These are phyloP conservation scores for Grammothele lineata DNA, from an alignment of 768 basidiomycete species.

Conservation along the genomic window DNA sequence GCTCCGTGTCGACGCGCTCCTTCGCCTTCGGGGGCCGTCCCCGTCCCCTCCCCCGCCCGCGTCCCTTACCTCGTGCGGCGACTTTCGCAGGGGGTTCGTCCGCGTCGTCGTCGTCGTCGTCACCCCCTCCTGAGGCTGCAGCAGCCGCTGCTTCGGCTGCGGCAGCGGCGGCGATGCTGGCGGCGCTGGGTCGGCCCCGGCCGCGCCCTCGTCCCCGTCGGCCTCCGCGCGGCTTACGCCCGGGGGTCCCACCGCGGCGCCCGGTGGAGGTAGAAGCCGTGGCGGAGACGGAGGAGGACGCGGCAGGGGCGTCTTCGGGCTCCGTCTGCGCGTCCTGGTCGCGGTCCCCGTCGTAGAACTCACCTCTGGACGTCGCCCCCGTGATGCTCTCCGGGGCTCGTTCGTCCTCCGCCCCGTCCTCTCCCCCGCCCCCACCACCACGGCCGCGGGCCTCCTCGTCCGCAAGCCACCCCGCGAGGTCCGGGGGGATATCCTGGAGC, in stretches of 20 bases:
- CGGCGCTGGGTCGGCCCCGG: slow-evolving; percentile 16
- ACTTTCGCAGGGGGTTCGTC: no score
- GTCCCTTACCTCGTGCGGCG: slow-evolving; percentile 26
- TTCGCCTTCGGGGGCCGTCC: slow-evolving; percentile 13
- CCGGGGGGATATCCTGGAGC: slow-evolving; percentile 95
- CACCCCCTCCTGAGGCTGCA: no score
- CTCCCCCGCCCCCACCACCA: slow-evolving; percentile 15
- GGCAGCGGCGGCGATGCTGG: slow-evolving; percentile 11
- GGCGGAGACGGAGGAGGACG: slow-evolving; percentile 28
- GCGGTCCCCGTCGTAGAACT: slow-evolving; percentile 70
- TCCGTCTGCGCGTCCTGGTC: slow-evolving; percentile 52
- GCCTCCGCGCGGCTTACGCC: slow-evolving; percentile 19
- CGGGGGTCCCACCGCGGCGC: not conserved
- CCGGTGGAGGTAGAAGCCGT: slow-evolving; percentile 8
- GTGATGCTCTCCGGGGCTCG: no score
- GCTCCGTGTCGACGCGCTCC: not conserved
- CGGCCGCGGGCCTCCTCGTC: slow-evolving; percentile 63
- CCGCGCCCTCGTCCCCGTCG: slow-evolving; percentile 30
- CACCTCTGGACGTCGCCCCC: slow-evolving; percentile 55
- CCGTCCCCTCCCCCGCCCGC: slow-evolving; percentile 23
- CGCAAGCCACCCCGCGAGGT: slow-evolving; percentile 71
- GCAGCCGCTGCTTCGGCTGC: no score
- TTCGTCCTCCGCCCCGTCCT: slow-evolving; percentile 52
- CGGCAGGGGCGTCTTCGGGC: slow-evolving; percentile 7
- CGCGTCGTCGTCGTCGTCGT: slow-evolving; percentile 26